These are phyloP conservation scores for Talaromyces liani DNA, from an alignment of 495 filamentous ascomycete species.

Conservation along the genomic window DNA sequence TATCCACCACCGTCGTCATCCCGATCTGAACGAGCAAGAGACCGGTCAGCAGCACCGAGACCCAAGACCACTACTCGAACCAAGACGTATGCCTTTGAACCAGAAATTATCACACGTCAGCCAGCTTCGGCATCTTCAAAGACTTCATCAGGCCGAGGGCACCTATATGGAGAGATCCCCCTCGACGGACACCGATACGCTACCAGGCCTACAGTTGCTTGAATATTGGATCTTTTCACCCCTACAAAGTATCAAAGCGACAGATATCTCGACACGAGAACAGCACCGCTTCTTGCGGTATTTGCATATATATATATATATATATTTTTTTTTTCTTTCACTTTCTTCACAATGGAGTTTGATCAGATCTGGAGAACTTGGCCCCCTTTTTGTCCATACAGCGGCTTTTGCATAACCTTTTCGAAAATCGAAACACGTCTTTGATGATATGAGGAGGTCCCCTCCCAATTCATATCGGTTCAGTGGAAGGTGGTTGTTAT, in stretches of 20 bases:
- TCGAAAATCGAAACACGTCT: background rate
- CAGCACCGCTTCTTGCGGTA: background rate
- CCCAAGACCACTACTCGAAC: background rate
- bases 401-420: background rate
- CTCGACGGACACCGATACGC: constrained; percentile 2
- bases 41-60: constrained; percentile 1
- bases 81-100: constrained; percentile 11
- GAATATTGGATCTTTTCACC: background rate
- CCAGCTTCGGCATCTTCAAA: constrained; percentile 3
- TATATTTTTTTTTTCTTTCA: background rate
- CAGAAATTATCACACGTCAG: background rate
- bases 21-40: constrained; percentile 2
- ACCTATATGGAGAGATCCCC: constrained; percentile 15
- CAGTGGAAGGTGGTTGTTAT: background rate
- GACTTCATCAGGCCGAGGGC: constrained; percentile 8
- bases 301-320: background rate
- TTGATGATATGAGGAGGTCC: background rate
- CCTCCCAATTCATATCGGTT: background rate
- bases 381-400: background rate
- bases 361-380: background rate
- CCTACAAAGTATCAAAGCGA: background rate
- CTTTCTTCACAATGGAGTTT: background rate
- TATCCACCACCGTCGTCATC: constrained; percentile 10
- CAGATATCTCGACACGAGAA: background rate
- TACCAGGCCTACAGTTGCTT: background rate